A percentile compares a stretch with the other conserved stretches of the same genome.
phyloP scores from a whole-genome alignment of 805 yeast genomes.

The Debaryomyces maramus region DNA sequence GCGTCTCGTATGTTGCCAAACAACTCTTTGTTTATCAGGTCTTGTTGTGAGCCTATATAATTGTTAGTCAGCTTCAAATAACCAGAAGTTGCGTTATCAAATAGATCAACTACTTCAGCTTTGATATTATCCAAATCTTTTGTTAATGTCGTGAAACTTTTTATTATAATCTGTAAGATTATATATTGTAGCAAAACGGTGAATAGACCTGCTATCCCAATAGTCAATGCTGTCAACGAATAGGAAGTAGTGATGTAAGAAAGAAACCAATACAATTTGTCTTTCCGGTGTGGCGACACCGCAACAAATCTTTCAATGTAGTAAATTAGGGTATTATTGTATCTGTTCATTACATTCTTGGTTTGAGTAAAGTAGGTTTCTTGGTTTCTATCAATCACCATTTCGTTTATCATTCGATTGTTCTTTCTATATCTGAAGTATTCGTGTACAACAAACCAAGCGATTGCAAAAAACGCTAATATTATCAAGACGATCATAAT shows the following conservation, averaged over 20 bases:
- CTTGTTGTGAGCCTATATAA: conserved; percentile 50
- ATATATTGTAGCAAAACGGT: conserved; percentile 55
- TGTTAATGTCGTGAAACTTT: conserved; percentile 10
- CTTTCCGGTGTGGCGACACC: conserved; percentile 6
- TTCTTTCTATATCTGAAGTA: conserved; percentile 49
- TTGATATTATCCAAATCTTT: neutral
- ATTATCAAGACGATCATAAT: conserved; percentile 32
- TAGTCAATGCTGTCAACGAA: conserved; percentile 48
- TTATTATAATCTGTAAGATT: conserved; percentile 36
- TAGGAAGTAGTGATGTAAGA: conserved; percentile 54
- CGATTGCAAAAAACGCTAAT: conserved; percentile 39
- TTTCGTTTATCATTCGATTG: conserved; percentile 24
- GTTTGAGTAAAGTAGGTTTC: conserved; percentile 7
- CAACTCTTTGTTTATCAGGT: conserved; percentile 56
- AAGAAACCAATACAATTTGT: conserved; percentile 39
- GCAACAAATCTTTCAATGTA: conserved; percentile 11
- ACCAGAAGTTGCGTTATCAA: conserved; percentile 2
- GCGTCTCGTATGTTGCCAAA: conserved; percentile 66
- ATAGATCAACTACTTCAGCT: neutral
- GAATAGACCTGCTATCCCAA: conserved; percentile 59
- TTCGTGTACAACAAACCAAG: conserved; percentile 48
- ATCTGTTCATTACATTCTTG: conserved; percentile 14
- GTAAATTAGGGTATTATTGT: conserved; percentile 13
- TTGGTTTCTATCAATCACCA: conserved; percentile 9
- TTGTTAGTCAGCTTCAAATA: conserved; percentile 46